Evolutionary conservation across 805 yeast genomes (phyloP), one percentile per base, ranked within the genome.

Genomic region (Scheffersomyces coipomensis): DNA sequence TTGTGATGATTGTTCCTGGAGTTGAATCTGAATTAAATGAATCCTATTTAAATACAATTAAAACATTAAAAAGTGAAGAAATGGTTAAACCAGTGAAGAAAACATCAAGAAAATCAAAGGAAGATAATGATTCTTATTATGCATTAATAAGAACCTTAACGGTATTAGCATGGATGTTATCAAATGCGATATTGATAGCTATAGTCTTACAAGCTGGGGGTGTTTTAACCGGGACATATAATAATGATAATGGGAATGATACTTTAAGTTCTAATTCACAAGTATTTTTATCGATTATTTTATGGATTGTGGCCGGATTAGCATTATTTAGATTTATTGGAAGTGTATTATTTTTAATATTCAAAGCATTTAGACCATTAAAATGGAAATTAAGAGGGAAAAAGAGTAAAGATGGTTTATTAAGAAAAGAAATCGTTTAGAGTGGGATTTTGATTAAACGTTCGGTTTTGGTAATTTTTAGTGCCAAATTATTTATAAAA

Each of bases 281-380:
- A 29, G 66, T 81, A 5, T 91, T 88, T 58, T 75, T 91, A 60
- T 78, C 93, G 4, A 88, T 91, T 22, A 83, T 91, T 33, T 69
- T 91, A 48, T 91, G 98, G 97, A 66, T 90, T 26, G 98, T 91
- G 31, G 97, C 97, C 3, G 86, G 83, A 19, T 77, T 88, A 73
- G 97, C 98, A 0, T 74, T 83, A 5, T 83, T 88, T 60, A 71
- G 97, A 46, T 84, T 91, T 48, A 36, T 83, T 19, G 97, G 97
- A 1, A 79, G 95, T 48, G 58, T 75, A 2, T 55, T 76, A 29
- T 91, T 81, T 56, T 63, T 88, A 42, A 31, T 64, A 3, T 53
- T 60, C 48, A 67, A 64, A 47, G 42, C 49, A 13, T 56, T 64
- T 39, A 52, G 75, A 32, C 74, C 74, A 3, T 35, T 69, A 29